These are phyloP conservation scores for Camelina sativa DNA, from an alignment of 345 rosid genomes.

Conservation along the genomic window DNA sequence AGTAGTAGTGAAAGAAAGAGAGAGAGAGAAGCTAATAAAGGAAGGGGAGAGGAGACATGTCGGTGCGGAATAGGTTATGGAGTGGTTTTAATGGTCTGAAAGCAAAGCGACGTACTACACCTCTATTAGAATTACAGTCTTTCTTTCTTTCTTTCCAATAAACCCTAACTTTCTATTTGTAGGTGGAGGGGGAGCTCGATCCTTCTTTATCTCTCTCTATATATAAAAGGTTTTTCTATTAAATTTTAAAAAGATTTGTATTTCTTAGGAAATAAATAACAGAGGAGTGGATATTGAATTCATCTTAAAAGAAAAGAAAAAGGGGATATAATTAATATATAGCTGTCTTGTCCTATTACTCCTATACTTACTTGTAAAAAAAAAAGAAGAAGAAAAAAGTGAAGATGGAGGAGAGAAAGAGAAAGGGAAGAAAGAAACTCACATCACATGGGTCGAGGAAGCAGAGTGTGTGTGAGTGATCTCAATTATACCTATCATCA, in stretches of 20 bases:
- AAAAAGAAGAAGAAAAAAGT: neutral
- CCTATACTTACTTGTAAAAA: too few relatives aligned
- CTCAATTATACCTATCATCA: neutral
- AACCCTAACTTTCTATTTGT: constrained; percentile 53
- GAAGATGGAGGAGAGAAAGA: neutral
- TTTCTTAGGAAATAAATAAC: too few relatives aligned
- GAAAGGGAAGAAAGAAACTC: constrained; percentile 21
- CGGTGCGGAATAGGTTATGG: constrained; percentile 55
- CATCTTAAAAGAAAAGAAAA: too few relatives aligned
- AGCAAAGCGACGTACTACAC: constrained; percentile 39
- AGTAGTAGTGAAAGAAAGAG: constrained; percentile 9
- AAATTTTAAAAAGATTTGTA: neutral
- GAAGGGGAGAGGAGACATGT: constrained; percentile 55
- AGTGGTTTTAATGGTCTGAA: constrained; percentile 39
- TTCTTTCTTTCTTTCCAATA: constrained; percentile 9
- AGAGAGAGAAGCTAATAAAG: constrained; percentile 34
- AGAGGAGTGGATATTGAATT: too few relatives aligned
- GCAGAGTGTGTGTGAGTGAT: constrained; percentile 27
- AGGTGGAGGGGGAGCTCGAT: constrained; percentile 27
- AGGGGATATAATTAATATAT: too few relatives aligned
- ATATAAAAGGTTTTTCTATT: neutral
- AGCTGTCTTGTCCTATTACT: too few relatives aligned
- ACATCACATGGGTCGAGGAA: constrained; percentile 32
- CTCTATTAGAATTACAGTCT: constrained; percentile 39
- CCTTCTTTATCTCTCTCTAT: constrained; percentile 1